phyloP scores from a whole-genome alignment of 1,139 yeast genomes.

The Kazachstania sp. region DNA sequence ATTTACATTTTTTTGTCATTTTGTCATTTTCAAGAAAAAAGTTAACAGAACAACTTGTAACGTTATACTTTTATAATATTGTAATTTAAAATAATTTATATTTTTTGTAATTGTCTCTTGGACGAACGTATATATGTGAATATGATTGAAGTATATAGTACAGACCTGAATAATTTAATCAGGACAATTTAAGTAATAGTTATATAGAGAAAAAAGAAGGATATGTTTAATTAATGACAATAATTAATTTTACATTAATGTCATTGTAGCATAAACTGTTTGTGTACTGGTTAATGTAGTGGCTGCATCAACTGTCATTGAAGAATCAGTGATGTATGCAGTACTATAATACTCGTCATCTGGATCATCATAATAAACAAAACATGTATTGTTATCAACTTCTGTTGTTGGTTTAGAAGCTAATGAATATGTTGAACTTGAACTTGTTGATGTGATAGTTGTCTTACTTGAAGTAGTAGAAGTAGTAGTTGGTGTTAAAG shows the following conservation, averaged over 20 bases:
- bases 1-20: no score
- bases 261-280: constrained; percentile 17
- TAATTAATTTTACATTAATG: background rate
- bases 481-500: constrained; percentile 6
- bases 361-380: constrained; percentile 18
- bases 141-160: background rate
- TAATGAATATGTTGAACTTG: constrained; percentile 6
- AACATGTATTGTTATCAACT: constrained; percentile 18
- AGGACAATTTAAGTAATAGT: no score
- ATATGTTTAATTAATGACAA: no score
- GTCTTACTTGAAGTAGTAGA: constrained; percentile 8
- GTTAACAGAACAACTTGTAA: no score
- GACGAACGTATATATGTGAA: background rate
- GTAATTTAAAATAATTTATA: background rate
- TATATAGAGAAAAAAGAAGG: no score
- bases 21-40: no score
- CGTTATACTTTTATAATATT: no score
- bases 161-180: no score
- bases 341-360: constrained; percentile 27
- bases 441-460: constrained; percentile 5
- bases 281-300: constrained; percentile 27
- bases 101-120: background rate
- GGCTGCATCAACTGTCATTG: constrained; percentile 29
- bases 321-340: constrained; percentile 22
- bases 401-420: background rate